These are phyloP conservation scores for Neonothopanus nambi DNA, from an alignment of 1,284 basidiomycete species.

Conservation along the genomic window DNA sequence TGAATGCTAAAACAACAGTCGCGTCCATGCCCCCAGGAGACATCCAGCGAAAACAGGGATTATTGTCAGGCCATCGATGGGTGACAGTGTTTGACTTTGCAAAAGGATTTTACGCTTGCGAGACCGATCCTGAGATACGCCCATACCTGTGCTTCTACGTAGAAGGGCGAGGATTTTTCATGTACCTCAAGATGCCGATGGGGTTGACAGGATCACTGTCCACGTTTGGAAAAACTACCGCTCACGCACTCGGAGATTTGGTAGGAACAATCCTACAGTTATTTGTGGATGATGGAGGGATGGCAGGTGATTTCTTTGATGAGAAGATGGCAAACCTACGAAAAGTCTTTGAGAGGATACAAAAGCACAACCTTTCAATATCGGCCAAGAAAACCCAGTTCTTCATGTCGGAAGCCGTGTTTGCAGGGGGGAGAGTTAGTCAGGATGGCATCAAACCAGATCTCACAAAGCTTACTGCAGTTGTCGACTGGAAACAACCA, in stretches of 20 bases:
- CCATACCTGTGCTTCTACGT: conserved; percentile 8
- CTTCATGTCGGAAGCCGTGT: conserved; percentile 32
- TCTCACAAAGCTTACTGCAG: conserved; percentile 32
- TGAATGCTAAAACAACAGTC: conserved; percentile 35
- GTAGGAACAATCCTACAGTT: conserved; percentile 22
- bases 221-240: conserved; percentile 34
- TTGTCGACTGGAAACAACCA: conserved; percentile 33
- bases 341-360: conserved; percentile 21
- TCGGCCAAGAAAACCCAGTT: conserved; percentile 31
- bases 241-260: conserved; percentile 17
- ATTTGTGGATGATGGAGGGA: conserved; percentile 35
- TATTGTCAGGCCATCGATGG: conserved; percentile 31
- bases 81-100: conserved; percentile 34
- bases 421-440: conserved; percentile 32
- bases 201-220: conserved; percentile 26
- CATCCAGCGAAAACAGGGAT: conserved; percentile 33
- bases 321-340: conserved; percentile 23
- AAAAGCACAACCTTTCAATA: conserved; percentile 28
- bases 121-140: conserved; percentile 1
- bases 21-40: conserved; percentile 37
- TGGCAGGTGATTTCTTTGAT: conserved; percentile 29
- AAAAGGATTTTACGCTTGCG: conserved; percentile 36
- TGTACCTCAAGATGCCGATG: conserved; percentile 13
- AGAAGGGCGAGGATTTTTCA: conserved; percentile 33
- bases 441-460: conserved; percentile 32